phyloP scores from a whole-genome alignment of 2,329 filamentous ascomycete genomes.

The Aspergillus uvarum region DNA sequence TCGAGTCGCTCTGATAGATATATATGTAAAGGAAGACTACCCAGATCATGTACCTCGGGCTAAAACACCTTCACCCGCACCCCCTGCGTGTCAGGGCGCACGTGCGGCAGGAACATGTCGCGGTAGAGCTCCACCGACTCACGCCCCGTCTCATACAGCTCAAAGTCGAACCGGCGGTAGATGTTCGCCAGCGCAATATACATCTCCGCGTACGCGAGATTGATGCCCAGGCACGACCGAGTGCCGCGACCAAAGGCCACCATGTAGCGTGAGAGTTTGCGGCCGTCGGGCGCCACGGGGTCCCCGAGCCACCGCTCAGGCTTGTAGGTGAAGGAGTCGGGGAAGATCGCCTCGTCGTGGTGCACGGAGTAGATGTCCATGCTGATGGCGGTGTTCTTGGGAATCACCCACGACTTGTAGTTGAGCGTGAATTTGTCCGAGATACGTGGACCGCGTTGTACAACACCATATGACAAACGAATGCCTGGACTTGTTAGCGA shows the following conservation, averaged over 20 bases:
- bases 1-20: background rate
- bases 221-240: conserved; percentile 14
- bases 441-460: conserved; percentile 9
- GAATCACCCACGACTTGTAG: conserved; percentile 14
- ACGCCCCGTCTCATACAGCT: conserved; percentile 13
- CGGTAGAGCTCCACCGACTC: conserved; percentile 9
- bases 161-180: conserved; percentile 14
- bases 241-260: conserved; percentile 13
- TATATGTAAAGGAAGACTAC: background rate
- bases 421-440: conserved; percentile 10
- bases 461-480: conserved; percentile 12
- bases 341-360: conserved; percentile 16
- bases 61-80: conserved; percentile 9
- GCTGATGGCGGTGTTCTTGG: conserved; percentile 8
- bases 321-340: conserved; percentile 12
- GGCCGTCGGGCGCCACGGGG: conserved; percentile 9
- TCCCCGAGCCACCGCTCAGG: conserved; percentile 17
- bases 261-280: conserved; percentile 12
- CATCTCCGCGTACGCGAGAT: conserved; percentile 17
- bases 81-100: conserved; percentile 11
- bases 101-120: conserved; percentile 15
- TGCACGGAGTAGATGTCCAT: conserved; percentile 14
- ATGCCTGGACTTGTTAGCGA: conserved; percentile 2
- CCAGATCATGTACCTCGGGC: too few species aligned
- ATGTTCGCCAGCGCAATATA: conserved; percentile 15